Evolutionary conservation across 2,329 filamentous ascomycete species (phyloP), one percentile per base, ranked within the genome.

Genomic region (Penicillium brevicompactum): DNA sequence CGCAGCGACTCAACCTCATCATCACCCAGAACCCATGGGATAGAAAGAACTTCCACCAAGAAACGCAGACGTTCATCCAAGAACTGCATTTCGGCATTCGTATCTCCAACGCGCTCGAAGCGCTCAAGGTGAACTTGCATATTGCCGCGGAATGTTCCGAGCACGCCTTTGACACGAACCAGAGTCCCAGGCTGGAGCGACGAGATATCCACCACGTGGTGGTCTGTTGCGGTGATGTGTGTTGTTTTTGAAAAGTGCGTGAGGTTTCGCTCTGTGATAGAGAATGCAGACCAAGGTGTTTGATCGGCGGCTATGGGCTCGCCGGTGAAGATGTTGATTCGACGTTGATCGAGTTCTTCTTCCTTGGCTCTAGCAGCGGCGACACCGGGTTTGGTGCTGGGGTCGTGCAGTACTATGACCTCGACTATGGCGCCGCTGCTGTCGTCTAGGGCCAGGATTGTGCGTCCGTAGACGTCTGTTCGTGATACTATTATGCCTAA

Each of bases 401-500:
- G 51, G 24, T 60, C 42, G 57, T 76, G 75, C 6, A 69, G 69
- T 40, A 80, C 76, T 18, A 83, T 78, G 16, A 86, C 71, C 46
- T 87, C 84, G 52, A 87, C 76, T 5, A 76, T 83, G 0, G 74
- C 75, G 34, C 84, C 85, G 67, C 82, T 86, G 62, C 84, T 81
- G 61, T 88, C 85, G 67, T 88, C 85, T 10, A 88, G 61, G 1
- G 78, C 82, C 37, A 87, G 72, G 42, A 85, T 70, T 32, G 72
- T 76, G 51, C 78, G 79, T 24, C 81, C 78, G 2, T 80, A 77
- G 50, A 84, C 75, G 51, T 85, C 83, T 37, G 82, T 77, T 51
- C 83, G 72, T 51, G 83, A 82, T 52, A 92, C 86, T 21, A 93
- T 81, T 8, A 91, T 73, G 30, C 90, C 90, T 7, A 86, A 82